A percentile compares a stretch with the other conserved stretches of the same genome.
Evolutionary conservation across 2,329 filamentous ascomycete genomes (phyloP).

Genomic region (Verticillium nonalfalfae): DNA sequence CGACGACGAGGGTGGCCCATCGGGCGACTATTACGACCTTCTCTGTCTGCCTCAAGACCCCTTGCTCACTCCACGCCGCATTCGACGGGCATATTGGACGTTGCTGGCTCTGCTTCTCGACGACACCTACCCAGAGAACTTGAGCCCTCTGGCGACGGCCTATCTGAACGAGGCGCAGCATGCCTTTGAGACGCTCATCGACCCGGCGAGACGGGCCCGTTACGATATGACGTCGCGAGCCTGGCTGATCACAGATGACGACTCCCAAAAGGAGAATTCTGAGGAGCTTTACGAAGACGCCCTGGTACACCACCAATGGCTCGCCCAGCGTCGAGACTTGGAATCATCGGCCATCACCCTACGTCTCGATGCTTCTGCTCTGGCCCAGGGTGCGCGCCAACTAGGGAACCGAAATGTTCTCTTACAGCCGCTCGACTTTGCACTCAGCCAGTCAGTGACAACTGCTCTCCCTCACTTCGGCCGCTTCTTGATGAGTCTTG

Average conservation of each 20-base stretch:
- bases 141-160: slow-evolving; percentile 28
- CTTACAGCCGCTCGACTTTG: slow-evolving; percentile 28
- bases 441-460: slow-evolving; percentile 29
- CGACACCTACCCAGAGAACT: slow-evolving; percentile 28
- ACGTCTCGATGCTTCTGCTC: slow-evolving; percentile 21
- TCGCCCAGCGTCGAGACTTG: slow-evolving; percentile 14
- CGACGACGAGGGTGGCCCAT: slow-evolving; percentile 10
- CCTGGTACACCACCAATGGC: slow-evolving; percentile 14
- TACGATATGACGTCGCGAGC: slow-evolving; percentile 27
- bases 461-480: slow-evolving; percentile 20
- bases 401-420: slow-evolving; percentile 1
- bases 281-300: slow-evolving; percentile 13
- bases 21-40: slow-evolving; percentile 35
- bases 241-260: slow-evolving; percentile 12
- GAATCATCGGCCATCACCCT: slow-evolving; percentile 30
- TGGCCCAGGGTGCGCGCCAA: slow-evolving; percentile 10
- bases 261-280: slow-evolving; percentile 12
- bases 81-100: slow-evolving; percentile 37
- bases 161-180: slow-evolving; percentile 34
- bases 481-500: background rate
- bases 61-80: slow-evolving; percentile 22
- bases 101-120: slow-evolving; percentile 37
- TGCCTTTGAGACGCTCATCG: slow-evolving; percentile 41
- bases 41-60: slow-evolving; percentile 32
- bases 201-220: slow-evolving; percentile 30